Evolutionary conservation across 1,284 basidiomycete species (phyloP), one percentile per base, ranked within the genome.

Genomic region (Ganoderma boninense): DNA sequence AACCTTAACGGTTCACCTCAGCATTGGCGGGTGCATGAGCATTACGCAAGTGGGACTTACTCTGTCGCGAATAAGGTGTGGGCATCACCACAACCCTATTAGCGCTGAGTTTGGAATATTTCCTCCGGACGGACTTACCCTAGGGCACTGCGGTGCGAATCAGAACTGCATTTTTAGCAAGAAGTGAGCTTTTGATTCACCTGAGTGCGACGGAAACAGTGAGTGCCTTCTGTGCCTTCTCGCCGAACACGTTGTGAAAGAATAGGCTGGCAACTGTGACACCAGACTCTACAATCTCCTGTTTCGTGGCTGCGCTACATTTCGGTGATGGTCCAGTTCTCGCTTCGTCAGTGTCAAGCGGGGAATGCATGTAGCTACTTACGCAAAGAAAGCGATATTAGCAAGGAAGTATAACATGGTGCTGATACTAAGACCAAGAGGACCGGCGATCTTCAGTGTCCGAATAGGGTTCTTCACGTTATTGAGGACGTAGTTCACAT

Each of bases 321-420:
- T 23, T 32, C 18, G 13, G 13, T 20, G 38, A 18, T n/a, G n/a
- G 16, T 42, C 69, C 26, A 16, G 23, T 13, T 44, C 44, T 26
- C 40, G 13, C 23, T 14, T 1, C 10, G 2, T 18, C 10, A 52
- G 18, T 20, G 11, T 26, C 23, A n/a, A 42, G 43, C 4, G n/a
- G 6, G 13, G 14, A 23, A 46, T 14, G 13, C 7, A n/a, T 29
- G 2, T n/a, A 29, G 35, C 29, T 84, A 85, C 89, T 86, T 35
- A 91, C 90, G 89, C 86, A 74, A 92, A 92, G 78, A 92, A 93
- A 7, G 90, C 88, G n/a, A 92, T 75, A 73, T 93, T 93, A 63
- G 92, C 86, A n/a, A 86, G 82, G 23, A 92, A 66, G 73, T 92
- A 93, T 1, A 89, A 82, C 0, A 84, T 74, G 0, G 87, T 84